A percentile compares a stretch with the other conserved stretches of the same genome.
These are phyloP conservation scores for Suhomyces wounanorum DNA, from an alignment of 1,139 yeast genomes.

Conservation along the genomic window DNA sequence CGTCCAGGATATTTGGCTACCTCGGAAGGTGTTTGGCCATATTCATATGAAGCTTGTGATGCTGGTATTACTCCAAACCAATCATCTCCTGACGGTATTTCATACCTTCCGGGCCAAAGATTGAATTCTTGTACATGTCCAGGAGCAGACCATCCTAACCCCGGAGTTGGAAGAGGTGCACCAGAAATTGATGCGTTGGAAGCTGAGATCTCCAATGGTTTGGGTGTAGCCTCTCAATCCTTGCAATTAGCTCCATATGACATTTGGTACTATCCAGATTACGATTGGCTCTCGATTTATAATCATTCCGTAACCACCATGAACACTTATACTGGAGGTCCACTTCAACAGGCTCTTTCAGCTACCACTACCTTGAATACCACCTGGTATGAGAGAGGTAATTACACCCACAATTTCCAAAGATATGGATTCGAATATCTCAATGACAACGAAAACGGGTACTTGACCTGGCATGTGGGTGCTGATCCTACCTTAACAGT, in stretches of 20 bases:
- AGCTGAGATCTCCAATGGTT: constrained; percentile 21
- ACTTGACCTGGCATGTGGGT: constrained; percentile 32
- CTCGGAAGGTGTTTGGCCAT: constrained; percentile 90
- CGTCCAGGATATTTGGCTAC: constrained; percentile 80
- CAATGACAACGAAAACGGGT: constrained; percentile 26
- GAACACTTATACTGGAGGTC: constrained; percentile 34
- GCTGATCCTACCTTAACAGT: constrained; percentile 28
- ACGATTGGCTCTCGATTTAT: constrained; percentile 26
- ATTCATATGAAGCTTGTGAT: constrained; percentile 78
- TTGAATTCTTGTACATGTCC: constrained; percentile 43
- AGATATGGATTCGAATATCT: constrained; percentile 28
- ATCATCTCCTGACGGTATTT: constrained; percentile 77
- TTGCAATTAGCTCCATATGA: constrained; percentile 33
- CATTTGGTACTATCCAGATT: constrained; percentile 33
- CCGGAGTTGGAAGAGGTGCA: constrained; percentile 32
- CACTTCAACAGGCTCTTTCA: constrained; percentile 32
- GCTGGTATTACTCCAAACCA: constrained; percentile 91
- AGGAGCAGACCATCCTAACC: constrained; percentile 31
- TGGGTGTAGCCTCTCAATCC: constrained; percentile 32
- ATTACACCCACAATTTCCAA: constrained; percentile 23
- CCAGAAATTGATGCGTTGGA: constrained; percentile 36
- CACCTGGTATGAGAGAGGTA: constrained; percentile 29
- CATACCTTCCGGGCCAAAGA: constrained; percentile 76
- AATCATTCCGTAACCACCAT: constrained; percentile 25
- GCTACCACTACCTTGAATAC: constrained; percentile 28